Percentiles rank a stretch among this genome's conserved stretches.
phyloP scores from a whole-genome alignment of 2,329 filamentous ascomycete species.

The Talaromyces marneffei region DNA sequence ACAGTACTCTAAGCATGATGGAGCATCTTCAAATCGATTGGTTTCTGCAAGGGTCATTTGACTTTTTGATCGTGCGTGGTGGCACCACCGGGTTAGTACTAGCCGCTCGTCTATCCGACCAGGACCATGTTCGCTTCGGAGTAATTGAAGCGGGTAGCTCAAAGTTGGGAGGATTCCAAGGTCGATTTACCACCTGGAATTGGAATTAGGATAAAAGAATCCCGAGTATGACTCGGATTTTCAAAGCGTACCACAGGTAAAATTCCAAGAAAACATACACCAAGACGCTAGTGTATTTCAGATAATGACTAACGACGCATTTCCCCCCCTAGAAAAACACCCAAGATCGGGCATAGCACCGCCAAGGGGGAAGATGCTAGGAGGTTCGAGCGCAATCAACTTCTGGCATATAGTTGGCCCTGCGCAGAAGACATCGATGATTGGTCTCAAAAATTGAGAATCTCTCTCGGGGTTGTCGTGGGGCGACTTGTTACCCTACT shows the following conservation, averaged over 20 bases:
- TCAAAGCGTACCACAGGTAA: neutral
- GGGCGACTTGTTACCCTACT: neutral
- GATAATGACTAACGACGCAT: neutral
- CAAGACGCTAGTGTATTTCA: neutral
- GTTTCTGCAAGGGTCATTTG: neutral
- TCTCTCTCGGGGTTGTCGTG: neutral
- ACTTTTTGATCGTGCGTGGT: neutral
- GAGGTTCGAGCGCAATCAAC: neutral
- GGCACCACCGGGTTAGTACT: neutral
- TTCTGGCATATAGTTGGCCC: neutral
- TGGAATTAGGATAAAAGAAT: neutral
- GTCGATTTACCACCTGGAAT: neutral
- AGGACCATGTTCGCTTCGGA: neutral
- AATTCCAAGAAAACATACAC: too few species aligned
- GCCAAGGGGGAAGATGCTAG: neutral
- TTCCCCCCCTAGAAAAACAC: neutral
- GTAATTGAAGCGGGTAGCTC: neutral
- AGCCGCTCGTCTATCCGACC: neutral
- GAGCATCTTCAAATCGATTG: neutral
- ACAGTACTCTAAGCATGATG: neutral
- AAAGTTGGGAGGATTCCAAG: neutral
- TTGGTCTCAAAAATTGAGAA: neutral
- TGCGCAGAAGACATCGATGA: neutral
- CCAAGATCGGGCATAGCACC: neutral
- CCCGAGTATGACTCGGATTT: neutral